phyloP scores from a whole-genome alignment of 495 filamentous ascomycete genomes.

The Penicillium ucsense region DNA sequence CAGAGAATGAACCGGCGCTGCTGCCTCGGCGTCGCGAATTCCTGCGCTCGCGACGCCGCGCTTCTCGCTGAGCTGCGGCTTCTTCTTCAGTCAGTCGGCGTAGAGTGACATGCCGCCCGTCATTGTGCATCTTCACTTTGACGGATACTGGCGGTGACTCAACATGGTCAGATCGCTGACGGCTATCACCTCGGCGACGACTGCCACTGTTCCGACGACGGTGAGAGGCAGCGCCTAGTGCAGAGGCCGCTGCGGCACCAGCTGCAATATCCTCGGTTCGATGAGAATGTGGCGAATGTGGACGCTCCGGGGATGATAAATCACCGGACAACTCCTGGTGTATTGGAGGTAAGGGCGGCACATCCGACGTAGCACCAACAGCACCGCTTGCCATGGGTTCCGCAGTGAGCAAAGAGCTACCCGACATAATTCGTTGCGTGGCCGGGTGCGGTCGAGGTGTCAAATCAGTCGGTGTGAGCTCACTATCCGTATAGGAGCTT shows the following conservation, averaged over 20 bases:
- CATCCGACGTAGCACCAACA: constrained; percentile 22
- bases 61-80: constrained; percentile 53
- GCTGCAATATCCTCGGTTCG: constrained; percentile 30
- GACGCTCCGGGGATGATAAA: constrained; percentile 34
- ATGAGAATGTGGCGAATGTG: constrained; percentile 12
- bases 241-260: constrained; percentile 15
- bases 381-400: constrained; percentile 29
- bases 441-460: constrained; percentile 21
- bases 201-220: constrained; percentile 23
- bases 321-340: constrained; percentile 46
- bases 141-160: constrained; percentile 61
- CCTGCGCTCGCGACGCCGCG: constrained; percentile 37
- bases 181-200: constrained; percentile 3
- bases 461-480: constrained; percentile 37
- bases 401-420: constrained; percentile 19
- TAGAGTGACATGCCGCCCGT: constrained; percentile 73
- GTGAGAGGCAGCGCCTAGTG: constrained; percentile 20
- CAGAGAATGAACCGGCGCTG: constrained; percentile 38
- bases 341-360: constrained; percentile 38
- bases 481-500: constrained; percentile 32
- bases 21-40: constrained; percentile 32
- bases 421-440: constrained; percentile 19
- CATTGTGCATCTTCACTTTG: constrained; percentile 70
- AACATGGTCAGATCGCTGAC: constrained; percentile 32
- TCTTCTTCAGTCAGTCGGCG: constrained; percentile 74